Conservation (phyloP, 805 yeast species). For the Candida jianshihensis region DNA sequence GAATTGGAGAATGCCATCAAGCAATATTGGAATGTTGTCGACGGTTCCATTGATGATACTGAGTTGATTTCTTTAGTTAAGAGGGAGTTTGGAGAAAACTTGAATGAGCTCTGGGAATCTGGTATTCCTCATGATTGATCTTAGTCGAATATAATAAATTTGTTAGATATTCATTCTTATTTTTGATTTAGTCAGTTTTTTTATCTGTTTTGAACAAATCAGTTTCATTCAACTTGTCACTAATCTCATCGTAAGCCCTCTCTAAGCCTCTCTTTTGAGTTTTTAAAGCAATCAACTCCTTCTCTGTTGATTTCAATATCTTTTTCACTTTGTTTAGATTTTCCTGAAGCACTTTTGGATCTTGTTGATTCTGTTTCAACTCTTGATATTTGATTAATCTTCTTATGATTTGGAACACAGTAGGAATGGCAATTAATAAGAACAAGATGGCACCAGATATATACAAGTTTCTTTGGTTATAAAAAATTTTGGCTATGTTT, state of each 20-base stretch:
- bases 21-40: constrained; percentile 45
- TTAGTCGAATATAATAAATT: too few relatives aligned
- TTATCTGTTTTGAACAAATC: neutral
- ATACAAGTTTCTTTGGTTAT: constrained; percentile 56
- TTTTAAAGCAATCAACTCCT: constrained; percentile 39
- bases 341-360: constrained; percentile 9
- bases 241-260: constrained; percentile 38
- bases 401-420: constrained; percentile 44
- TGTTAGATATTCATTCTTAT: too few relatives aligned
- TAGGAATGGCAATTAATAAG: constrained; percentile 45
- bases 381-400: constrained; percentile 45
- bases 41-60: constrained; percentile 22
- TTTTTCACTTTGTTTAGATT: constrained; percentile 26
- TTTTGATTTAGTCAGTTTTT: constrained; percentile 12
- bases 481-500: constrained; percentile 51
- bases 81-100: constrained; percentile 41
- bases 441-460: constrained; percentile 57
- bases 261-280: constrained; percentile 48
- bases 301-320: constrained; percentile 32
- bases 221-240: constrained; percentile 15
- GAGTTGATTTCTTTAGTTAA: constrained; percentile 36
- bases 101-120: constrained; percentile 62
- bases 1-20: constrained; percentile 61
- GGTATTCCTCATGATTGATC: constrained; percentile 28
- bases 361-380: constrained; percentile 16